phyloP scores from a whole-genome alignment of 2,329 filamentous ascomycete genomes.

The Pestalotiopsis fici region DNA sequence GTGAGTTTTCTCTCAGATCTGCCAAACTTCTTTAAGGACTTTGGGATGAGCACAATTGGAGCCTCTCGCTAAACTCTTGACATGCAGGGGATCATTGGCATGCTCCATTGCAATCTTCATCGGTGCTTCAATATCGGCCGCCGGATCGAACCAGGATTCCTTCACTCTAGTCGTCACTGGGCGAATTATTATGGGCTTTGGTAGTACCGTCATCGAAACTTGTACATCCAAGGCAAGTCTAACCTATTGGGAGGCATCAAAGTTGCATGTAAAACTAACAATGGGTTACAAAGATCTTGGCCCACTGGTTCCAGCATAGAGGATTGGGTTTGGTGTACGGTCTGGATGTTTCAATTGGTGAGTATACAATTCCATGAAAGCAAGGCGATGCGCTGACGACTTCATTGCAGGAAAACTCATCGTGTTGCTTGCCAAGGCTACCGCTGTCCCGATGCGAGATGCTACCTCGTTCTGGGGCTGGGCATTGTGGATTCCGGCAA shows the following conservation, averaged over 20 bases:
- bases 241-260: background rate
- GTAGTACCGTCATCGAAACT: slow-evolving; percentile 25
- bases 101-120: slow-evolving; percentile 23
- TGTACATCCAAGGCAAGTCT: slow-evolving; percentile 25
- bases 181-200: slow-evolving; percentile 26
- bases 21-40: no score
- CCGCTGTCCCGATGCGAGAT: slow-evolving; percentile 26
- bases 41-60: background rate
- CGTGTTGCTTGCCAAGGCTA: slow-evolving; percentile 23
- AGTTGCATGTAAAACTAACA: background rate
- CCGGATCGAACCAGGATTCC: slow-evolving; percentile 20
- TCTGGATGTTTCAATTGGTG: slow-evolving; percentile 21
- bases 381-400: background rate
- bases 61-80: background rate
- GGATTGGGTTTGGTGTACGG: slow-evolving; percentile 24
- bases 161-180: slow-evolving; percentile 22
- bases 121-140: slow-evolving; percentile 22
- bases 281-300: slow-evolving; percentile 17
- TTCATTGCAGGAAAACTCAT: slow-evolving; percentile 19
- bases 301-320: slow-evolving; percentile 26
- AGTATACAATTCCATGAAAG: background rate
- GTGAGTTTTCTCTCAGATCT: slow-evolving; percentile 3
- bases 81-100: slow-evolving; percentile 20
- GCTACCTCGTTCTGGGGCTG: slow-evolving; percentile 27
- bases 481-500: slow-evolving; percentile 26